phyloP scores from a whole-genome alignment of 495 filamentous ascomycete genomes.

The Friedmanniomyces simplex region DNA sequence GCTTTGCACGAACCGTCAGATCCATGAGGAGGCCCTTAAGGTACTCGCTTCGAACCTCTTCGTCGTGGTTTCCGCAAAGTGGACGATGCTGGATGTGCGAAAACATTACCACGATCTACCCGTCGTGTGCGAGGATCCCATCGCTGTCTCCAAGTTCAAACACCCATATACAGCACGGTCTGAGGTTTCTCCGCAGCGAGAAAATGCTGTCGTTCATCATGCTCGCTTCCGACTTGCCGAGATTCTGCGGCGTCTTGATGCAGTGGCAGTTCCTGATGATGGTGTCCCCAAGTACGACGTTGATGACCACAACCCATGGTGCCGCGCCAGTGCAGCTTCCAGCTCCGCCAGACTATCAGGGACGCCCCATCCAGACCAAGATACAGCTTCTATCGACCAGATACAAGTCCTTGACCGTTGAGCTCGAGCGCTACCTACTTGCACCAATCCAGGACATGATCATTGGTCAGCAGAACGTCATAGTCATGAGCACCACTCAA shows the following conservation, averaged over 20 bases:
- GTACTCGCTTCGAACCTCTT: slow-evolving; percentile 3
- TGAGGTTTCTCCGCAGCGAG: not conserved
- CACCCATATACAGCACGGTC: not conserved
- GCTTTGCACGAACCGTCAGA: not conserved
- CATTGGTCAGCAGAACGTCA: not conserved
- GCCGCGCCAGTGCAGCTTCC: not conserved
- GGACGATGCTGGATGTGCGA: not conserved
- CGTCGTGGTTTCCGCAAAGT: slow-evolving; percentile 3
- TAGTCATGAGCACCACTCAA: not conserved
- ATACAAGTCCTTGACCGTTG: not conserved
- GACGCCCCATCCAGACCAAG: not conserved
- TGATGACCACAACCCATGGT: not conserved
- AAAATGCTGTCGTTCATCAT: not conserved
- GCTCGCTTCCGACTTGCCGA: not conserved
- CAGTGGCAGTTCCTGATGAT: not conserved
- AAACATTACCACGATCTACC: not conserved
- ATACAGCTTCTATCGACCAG: not conserved
- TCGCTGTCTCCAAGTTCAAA: not conserved
- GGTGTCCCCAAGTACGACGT: not conserved
- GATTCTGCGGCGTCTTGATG: not conserved
- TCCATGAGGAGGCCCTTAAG: not conserved
- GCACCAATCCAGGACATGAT: not conserved
- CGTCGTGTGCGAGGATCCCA: slow-evolving; percentile 6
- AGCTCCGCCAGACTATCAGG: not conserved
- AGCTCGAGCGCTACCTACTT: not conserved